These are phyloP conservation scores for Penicillium sp. DNA, from an alignment of 2,329 filamentous ascomycete genomes.

Conservation along the genomic window DNA sequence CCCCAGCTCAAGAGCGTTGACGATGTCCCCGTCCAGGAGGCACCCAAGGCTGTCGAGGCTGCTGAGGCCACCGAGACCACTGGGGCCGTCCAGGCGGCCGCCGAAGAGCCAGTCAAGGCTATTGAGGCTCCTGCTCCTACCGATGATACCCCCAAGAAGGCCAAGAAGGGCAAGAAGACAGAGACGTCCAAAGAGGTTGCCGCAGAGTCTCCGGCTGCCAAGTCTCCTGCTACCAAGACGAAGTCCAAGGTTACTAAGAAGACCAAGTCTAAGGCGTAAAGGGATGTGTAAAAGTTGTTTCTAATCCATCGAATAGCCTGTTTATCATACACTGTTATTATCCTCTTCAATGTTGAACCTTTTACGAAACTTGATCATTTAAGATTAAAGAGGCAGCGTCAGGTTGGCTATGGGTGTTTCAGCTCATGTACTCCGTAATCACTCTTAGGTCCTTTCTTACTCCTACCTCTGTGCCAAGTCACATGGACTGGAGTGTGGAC, in stretches of 20 bases:
- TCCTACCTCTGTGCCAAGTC: too few species aligned
- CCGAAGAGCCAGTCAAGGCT: conserved; percentile 25
- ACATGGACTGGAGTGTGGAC: too few species aligned
- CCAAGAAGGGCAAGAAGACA: conserved; percentile 35
- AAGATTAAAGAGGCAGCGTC: too few species aligned
- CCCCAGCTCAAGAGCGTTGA: conserved; percentile 66
- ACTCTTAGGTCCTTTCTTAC: too few species aligned
- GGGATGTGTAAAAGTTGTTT: conserved; percentile 23
- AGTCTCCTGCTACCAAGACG: conserved; percentile 17
- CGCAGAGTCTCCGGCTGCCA: conserved; percentile 25
- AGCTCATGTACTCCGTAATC: too few species aligned
- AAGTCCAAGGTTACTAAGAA: conserved; percentile 32
- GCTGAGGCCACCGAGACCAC: conserved; percentile 24
- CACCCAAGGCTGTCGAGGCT: conserved; percentile 33
- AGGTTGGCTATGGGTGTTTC: too few species aligned
- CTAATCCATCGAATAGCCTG: conserved; percentile 20
- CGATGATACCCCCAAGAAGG: conserved; percentile 35
- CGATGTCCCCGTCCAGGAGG: conserved; percentile 47
- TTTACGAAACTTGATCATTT: too few species aligned
- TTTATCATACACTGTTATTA: conserved; percentile 19
- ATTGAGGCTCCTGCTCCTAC: conserved; percentile 14
- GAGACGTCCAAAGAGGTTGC: conserved; percentile 25
- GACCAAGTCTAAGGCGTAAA: conserved; percentile 30
- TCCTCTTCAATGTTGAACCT: neutral
- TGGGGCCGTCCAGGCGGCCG: conserved; percentile 17